Evolutionary conservation across 2,329 filamentous ascomycete genomes (phyloP).

Genomic region (Madurella fahalii): DNA sequence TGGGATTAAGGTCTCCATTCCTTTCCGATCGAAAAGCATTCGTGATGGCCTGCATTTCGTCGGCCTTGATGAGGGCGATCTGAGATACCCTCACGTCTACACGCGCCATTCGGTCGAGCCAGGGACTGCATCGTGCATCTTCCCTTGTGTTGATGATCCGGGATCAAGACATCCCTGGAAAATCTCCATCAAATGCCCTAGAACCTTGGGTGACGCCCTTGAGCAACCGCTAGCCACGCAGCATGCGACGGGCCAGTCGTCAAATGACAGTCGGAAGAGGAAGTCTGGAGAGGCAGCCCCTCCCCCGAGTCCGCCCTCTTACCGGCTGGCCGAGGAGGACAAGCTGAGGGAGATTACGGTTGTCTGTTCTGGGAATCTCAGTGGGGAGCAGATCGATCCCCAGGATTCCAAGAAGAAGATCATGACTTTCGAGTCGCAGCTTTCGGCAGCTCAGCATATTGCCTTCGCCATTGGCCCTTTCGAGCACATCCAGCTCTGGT

Average conservation of each 20-base stretch:
- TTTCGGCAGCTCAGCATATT: slow-evolving; percentile 78
- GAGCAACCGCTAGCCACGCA: slow-evolving; percentile 45
- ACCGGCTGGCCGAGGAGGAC: slow-evolving; percentile 64
- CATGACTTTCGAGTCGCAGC: slow-evolving; percentile 74
- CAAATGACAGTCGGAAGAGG: slow-evolving; percentile 34
- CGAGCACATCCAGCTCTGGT: slow-evolving; percentile 80
- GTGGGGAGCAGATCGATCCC: slow-evolving; percentile 75
- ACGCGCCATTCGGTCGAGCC: slow-evolving; percentile 76
- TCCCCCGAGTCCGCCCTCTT: slow-evolving; percentile 4
- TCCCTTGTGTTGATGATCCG: slow-evolving; percentile 88
- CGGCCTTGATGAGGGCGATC: slow-evolving; percentile 73
- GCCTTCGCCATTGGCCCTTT: slow-evolving; percentile 94
- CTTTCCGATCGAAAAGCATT: slow-evolving; percentile 71
- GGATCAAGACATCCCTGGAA: slow-evolving; percentile 81
- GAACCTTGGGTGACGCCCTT: slow-evolving; percentile 77
- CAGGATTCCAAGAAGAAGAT: slow-evolving; percentile 79
- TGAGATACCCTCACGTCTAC: slow-evolving; percentile 85
- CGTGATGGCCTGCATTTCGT: slow-evolving; percentile 91
- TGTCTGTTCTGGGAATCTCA: slow-evolving; percentile 83
- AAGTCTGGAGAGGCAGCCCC: slow-evolving; percentile 36
- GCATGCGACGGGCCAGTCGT: slow-evolving; percentile 24
- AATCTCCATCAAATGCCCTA: slow-evolving; percentile 78
- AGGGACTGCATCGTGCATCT: slow-evolving; percentile 78
- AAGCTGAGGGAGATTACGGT: slow-evolving; percentile 84
- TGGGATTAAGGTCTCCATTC: slow-evolving; percentile 53